A percentile compares a stretch with the other conserved stretches of the same genome.
Evolutionary conservation across 805 yeast species (phyloP).

Genomic region (Lachancea sp.): DNA sequence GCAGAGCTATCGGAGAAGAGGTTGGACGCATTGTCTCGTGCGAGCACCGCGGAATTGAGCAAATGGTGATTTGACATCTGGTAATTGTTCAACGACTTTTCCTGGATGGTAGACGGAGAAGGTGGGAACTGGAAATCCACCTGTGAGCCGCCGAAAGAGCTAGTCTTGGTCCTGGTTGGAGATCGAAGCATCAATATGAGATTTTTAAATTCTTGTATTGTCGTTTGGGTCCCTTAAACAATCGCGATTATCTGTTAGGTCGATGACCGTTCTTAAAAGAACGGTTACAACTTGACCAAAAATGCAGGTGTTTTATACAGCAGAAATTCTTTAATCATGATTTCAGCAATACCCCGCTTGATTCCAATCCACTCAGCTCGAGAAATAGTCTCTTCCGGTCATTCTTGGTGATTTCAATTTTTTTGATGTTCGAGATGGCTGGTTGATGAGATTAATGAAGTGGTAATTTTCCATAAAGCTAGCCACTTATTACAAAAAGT

Average conservation of each 20-base stretch:
- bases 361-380: neutral
- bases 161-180: conserved; percentile 33
- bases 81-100: conserved; percentile 13
- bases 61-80: conserved; percentile 27
- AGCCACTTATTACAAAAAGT: neutral
- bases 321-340: neutral
- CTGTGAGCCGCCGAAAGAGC: conserved; percentile 37
- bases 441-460: conserved; percentile 1
- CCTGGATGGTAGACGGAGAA: conserved; percentile 18
- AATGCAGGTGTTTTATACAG: neutral
- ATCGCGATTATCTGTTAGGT: too few species aligned
- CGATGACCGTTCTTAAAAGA: neutral
- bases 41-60: conserved; percentile 18
- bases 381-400: neutral
- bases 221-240: too few species aligned
- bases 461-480: neutral
- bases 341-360: neutral
- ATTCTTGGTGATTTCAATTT: neutral
- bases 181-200: conserved; percentile 18
- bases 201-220: too few species aligned
- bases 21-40: conserved; percentile 24
- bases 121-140: conserved; percentile 37
- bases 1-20: conserved; percentile 28
- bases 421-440: conserved; percentile 2
- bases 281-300: neutral